Evolutionary conservation across 2,329 filamentous ascomycete genomes (phyloP).

Genomic region (Sphaerulina musiva): DNA sequence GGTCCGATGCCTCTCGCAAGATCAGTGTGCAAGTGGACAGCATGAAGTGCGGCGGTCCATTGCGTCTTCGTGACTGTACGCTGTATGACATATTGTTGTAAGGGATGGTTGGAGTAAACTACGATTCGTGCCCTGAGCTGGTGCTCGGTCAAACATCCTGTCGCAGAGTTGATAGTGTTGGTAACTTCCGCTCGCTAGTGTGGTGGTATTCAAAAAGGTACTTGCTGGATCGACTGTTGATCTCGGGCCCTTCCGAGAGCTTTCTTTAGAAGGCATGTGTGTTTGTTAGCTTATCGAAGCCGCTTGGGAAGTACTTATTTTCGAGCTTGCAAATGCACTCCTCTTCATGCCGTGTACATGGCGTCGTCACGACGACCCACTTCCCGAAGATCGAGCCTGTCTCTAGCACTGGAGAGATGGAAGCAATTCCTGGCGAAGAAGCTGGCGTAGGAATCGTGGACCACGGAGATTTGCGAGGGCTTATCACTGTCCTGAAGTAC

Average conservation of each 20-base stretch:
- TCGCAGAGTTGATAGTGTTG: constrained; percentile 5
- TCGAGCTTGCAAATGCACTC: background rate
- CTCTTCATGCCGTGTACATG: background rate
- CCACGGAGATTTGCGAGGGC: constrained; percentile 9
- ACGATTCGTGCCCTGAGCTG: constrained; percentile 5
- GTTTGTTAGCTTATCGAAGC: background rate
- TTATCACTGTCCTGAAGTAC: background rate
- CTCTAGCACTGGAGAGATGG: background rate
- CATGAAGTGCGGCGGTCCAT: too few species aligned
- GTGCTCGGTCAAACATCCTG: background rate
- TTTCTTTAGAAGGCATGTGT: background rate
- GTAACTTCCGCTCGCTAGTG: constrained; percentile 1
- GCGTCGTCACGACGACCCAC: background rate
- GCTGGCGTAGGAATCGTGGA: background rate
- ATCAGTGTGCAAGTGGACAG: too few species aligned
- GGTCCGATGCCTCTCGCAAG: too few species aligned
- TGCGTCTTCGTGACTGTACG: background rate
- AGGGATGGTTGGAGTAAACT: background rate
- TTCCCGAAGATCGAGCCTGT: background rate
- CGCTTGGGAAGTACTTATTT: background rate
- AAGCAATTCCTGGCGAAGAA: background rate
- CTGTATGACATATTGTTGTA: background rate
- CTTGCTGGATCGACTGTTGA: background rate
- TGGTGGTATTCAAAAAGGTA: background rate
- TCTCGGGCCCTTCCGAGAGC: background rate